These are phyloP conservation scores for Cryphonectria nitschkei DNA, from an alignment of 2,329 filamentous ascomycete genomes.

Conservation along the genomic window DNA sequence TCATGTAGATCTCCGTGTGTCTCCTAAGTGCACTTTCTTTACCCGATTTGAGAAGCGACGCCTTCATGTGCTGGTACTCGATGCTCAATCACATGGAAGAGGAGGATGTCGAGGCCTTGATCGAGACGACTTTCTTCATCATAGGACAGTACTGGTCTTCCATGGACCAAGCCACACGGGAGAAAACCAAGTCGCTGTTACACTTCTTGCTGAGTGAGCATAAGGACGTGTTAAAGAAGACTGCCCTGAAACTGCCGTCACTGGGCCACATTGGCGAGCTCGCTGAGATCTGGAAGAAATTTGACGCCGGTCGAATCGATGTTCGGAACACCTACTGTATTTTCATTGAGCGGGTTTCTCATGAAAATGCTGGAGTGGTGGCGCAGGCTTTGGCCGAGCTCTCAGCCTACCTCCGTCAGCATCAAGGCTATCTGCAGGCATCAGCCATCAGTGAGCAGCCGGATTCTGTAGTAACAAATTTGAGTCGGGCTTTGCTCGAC, in stretches of 20 bases:
- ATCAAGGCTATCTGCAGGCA: constrained; percentile 80
- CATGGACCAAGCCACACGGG: constrained; percentile 65
- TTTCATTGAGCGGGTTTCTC: constrained; percentile 73
- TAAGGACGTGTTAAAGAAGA: constrained; percentile 61
- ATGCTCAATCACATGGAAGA: constrained; percentile 76
- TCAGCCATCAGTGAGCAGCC: constrained; percentile 84
- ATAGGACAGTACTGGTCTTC: constrained; percentile 78
- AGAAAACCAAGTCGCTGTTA: constrained; percentile 66
- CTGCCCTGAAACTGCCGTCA: constrained; percentile 78
- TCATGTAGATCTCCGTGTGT: constrained; percentile 79
- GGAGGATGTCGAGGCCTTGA: constrained; percentile 76
- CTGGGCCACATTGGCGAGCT: constrained; percentile 72
- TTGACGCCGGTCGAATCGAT: constrained; percentile 71
- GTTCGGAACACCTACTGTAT: constrained; percentile 68
- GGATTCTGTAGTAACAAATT: constrained; percentile 69
- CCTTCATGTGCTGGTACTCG: constrained; percentile 82
- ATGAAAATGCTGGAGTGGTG: constrained; percentile 87
- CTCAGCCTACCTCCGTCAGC: constrained; percentile 67
- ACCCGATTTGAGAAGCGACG: constrained; percentile 73
- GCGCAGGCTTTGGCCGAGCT: constrained; percentile 81
- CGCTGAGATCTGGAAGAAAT: constrained; percentile 65
- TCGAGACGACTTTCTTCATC: constrained; percentile 89
- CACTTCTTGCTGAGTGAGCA: constrained; percentile 67
- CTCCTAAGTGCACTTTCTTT: constrained; percentile 81
- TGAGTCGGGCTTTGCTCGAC: constrained; percentile 82